Evolutionary conservation across 2,329 filamentous ascomycete genomes (phyloP), one percentile per base, ranked within the genome.

Genomic region (Diplodia seriata): DNA sequence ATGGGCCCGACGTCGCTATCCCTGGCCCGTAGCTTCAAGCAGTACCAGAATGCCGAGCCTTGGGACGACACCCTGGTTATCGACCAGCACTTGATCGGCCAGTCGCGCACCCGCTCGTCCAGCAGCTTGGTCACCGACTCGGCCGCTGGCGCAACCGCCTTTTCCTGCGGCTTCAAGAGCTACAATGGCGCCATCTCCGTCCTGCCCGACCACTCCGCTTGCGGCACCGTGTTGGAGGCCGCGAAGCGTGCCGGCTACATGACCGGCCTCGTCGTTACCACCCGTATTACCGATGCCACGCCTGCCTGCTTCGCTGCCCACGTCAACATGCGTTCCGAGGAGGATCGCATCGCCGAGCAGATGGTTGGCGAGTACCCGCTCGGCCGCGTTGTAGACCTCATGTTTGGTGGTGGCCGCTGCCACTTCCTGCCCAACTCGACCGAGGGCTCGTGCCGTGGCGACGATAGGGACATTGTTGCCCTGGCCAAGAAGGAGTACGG

Each of bases 101-200:
- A 91, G 68, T 96, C 91, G 71, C 87, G 95, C 69, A 99, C 95
- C 23, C 86, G 93, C 68, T 97, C 92, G 64, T 90, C 88, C 72
- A 93, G 87, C 75, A 94, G 90, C 68, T 83, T 98, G 69, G 91
- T 99, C 64, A 99, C 95, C 1, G 95, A 99, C 80, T 97, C 92
- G 69, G 95, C 95, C 5, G 95, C 95, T n/a, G 95, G 95, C 47
- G 95, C 95, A 3, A 99, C 95, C 0, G 95, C 95, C 0, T 99
- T 99, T 78, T 93, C 92, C 2, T 99, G 95, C 75, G 94, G 89
- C 23, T 82, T 85, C 76, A 99, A 99, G 87, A 97, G 90, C 78
- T 99, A 99, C 83, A 99, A 99, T 76, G 93, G 93, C 57, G 95
- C 95, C 72, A 98, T 99, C 73, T 91, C 93, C 11, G 91, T 97